These are phyloP conservation scores for Elaeis oleifera DNA, from an alignment of 202 grass and related monocot species.

Conservation along the genomic window DNA sequence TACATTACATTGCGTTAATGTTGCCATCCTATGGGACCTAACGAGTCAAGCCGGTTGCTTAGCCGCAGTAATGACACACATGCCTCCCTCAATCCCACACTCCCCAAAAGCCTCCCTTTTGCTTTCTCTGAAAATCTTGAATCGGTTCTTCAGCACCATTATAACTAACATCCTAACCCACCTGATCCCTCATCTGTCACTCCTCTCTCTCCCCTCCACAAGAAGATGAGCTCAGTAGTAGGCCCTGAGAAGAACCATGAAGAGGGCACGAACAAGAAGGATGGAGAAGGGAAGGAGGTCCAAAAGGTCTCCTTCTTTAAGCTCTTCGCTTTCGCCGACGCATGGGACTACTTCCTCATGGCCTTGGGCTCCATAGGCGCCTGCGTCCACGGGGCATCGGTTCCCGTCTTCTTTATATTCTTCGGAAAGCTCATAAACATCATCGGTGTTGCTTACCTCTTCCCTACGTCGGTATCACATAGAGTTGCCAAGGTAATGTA, in stretches of 20 bases:
- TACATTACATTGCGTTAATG: no score
- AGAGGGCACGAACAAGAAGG: background rate
- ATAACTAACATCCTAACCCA: background rate
- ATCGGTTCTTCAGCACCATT: no score
- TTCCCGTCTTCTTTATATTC: slow-evolving; percentile 99
- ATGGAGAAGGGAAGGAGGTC: slow-evolving; percentile 13
- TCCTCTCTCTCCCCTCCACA: background rate
- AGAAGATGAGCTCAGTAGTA: slow-evolving; percentile 56
- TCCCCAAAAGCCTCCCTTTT: no score
- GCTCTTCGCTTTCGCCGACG: slow-evolving; percentile 94
- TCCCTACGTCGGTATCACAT: slow-evolving; percentile 66
- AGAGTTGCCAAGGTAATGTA: slow-evolving; percentile 56
- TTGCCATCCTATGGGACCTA: no score
- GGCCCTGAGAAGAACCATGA: slow-evolving; percentile 29
- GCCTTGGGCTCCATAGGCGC: slow-evolving; percentile 69
- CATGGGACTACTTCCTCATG: slow-evolving; percentile 92
- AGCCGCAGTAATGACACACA: no score
- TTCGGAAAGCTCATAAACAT: slow-evolving; percentile 99
- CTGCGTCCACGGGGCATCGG: slow-evolving; percentile 87
- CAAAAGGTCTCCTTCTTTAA: slow-evolving; percentile 83
- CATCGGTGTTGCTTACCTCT: slow-evolving; percentile 89
- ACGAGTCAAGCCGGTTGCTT: no score
- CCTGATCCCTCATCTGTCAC: background rate
- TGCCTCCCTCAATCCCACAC: no score
- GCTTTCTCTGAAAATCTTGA: no score